Evolutionary conservation across 73 alveolate genomes (phyloP), one percentile per base, ranked within the genome.

Genomic region (Uronychia setigera): DNA sequence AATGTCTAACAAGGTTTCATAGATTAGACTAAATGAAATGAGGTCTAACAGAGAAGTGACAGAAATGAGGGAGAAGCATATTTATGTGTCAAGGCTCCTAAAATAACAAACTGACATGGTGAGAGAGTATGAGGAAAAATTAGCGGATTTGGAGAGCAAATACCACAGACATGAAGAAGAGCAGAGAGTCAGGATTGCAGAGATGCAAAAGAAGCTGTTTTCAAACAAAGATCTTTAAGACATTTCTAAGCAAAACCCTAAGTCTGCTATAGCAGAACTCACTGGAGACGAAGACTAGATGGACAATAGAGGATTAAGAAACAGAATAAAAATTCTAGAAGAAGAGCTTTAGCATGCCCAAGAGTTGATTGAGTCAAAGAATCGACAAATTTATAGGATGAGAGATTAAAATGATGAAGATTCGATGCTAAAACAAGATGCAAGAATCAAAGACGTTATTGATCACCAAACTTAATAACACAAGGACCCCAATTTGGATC

Each of bases 131-230:
- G 96, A 91, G 60, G 93, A 86, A 28, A 30, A 91, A 76, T 74
- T 88, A 27, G 88, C 96, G 0, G 91, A 80, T 5, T 67, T 46
- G 27, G 96, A 91, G 78, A 33, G 85, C 58, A 81, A 76, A 46
- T 27, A 86, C 76, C 91, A 80, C 77, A 75, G 87, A 59, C 57
- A 79, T 29, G 93, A 86, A n/a, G 96, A 91, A 35, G 93, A 91
- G 74, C 81, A 35, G 86, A 27, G 96, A 1, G 60, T 33, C 29
- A 78, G 58, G 0, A 92, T 77, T 31, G 84, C 76, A 32, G 96
- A 91, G 1, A 33, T 87, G 30, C 84, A 80, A 85, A 80, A 59
- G 86, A 80, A 34, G 35, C 84, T 91, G 88, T 91, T 91, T 58
- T 31, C 28, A 27, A 33, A 26, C 31, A 82, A 25, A 35, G 25